Base-by-base conservation (phyloP, 306 rosid species). In the Ochetophila trinervis region DNA sequence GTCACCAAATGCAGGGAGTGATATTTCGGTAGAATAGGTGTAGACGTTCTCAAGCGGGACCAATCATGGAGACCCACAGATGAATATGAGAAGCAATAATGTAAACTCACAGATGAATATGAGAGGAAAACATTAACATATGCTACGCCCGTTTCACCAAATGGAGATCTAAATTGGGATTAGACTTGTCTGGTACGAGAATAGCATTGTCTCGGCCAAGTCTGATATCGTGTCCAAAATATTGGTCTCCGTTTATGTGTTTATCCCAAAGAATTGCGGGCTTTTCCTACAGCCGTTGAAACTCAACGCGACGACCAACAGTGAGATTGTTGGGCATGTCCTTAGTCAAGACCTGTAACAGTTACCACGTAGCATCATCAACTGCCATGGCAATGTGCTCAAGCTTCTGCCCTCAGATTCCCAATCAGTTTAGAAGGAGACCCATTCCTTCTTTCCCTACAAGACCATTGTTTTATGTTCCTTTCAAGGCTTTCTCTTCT, bases 381-480 rank as follows among this genome's bases (percentile, higher is more conserved):
- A 72, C 83, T n/a, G 82, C 85, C 76, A 78, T 81, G 86, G 83
- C 79, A 54, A 57, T 88, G 83, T 74, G 80, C 76, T 83, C 91
- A 4, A 75, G 76, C 87, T 77, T 76, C 62, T 78, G 73, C 73
- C 88, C 82, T 62, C 84, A 40, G 20, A 67, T 81, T 82, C 81
- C 86, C 16, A 63, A 49, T 71, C 68, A 44, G n/a, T 66, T 80
- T 21, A 73, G 77, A 69, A 63, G 72, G 19, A 81, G 47, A 74
- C 74, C 79, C 74, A 48, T 42, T 53, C 57, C 4, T 40, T 42
- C 57, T 6, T 59, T 66, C 69, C 62, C 85, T 62, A 2, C 62
- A 19, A 68, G 58, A 53, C 64, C 83, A 5, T 71, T 17, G 0
- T 65, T 30, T 55, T 65, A 70, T 23, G n/a, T 65, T 13, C 69